Conservation (phyloP, 306 rosid species). For the Luffa acutangula region DNA sequence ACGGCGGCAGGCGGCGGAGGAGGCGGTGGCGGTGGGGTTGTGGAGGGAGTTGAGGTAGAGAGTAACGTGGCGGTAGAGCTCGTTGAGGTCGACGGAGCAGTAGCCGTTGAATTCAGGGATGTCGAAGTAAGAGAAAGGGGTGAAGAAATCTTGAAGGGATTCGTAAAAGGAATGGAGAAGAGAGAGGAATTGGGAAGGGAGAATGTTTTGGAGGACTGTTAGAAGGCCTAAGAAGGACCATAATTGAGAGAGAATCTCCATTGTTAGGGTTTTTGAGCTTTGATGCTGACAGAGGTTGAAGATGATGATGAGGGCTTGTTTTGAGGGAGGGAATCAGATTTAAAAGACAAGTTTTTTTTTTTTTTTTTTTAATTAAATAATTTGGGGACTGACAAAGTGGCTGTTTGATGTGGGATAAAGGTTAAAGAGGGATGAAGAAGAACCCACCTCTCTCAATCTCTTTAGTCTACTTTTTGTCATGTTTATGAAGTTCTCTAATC, state of each 20-base stretch:
- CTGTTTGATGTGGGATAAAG: not conserved
- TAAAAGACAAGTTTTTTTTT: not conserved
- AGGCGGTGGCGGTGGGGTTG: not conserved
- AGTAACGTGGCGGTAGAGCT: constrained; percentile 72
- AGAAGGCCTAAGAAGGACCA: constrained; percentile 79
- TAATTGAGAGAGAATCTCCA: constrained; percentile 81
- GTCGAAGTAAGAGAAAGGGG: constrained; percentile 67
- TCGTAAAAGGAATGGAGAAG: constrained; percentile 64
- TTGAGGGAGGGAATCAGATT: not conserved
- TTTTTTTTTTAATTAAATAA: no score
- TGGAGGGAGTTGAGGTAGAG: constrained; percentile 61
- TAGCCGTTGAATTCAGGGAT: constrained; percentile 87
- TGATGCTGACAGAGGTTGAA: not conserved
- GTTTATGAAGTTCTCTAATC: not conserved
- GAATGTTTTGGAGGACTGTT: constrained; percentile 70
- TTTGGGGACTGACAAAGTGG: not conserved
- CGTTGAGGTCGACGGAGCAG: constrained; percentile 73
- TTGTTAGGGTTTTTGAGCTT: not conserved
- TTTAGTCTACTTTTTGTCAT: not conserved
- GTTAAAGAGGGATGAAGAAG: not conserved
- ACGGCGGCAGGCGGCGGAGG: constrained; percentile 40
- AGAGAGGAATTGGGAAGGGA: constrained; percentile 73
- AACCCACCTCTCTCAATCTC: not conserved
- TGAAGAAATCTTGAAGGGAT: constrained; percentile 57
- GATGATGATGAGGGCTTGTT: not conserved